Evolutionary conservation across 768 basidiomycete genomes (phyloP).

Genomic region (Phlebiopsis flavidoalba): DNA sequence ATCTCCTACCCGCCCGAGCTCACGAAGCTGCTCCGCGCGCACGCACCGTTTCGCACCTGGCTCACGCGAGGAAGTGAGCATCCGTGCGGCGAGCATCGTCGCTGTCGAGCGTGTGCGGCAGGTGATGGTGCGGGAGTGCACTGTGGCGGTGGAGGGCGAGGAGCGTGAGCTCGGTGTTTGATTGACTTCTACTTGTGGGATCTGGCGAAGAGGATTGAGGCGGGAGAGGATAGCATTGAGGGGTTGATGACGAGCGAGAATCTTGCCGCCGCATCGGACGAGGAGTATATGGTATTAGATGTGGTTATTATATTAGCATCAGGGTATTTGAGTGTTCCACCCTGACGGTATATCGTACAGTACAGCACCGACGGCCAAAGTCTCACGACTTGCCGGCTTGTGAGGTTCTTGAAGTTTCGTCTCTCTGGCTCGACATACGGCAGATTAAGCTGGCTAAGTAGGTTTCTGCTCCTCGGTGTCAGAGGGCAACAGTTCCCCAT

Average conservation of each 20-base stretch:
- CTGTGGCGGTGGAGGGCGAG: slow-evolving; percentile 29
- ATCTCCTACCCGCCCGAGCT: slow-evolving; percentile 66
- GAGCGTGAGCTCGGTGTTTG: slow-evolving; percentile 66
- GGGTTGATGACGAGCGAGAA: slow-evolving; percentile 46
- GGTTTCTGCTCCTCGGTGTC: slow-evolving; percentile 40
- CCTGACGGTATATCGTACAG: too few species aligned
- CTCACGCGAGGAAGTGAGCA: slow-evolving; percentile 65
- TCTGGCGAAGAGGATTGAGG: slow-evolving; percentile 70
- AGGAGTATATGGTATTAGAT: slow-evolving; percentile 82
- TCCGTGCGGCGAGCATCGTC: slow-evolving; percentile 76
- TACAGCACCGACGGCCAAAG: background rate
- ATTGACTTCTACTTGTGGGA: slow-evolving; percentile 95
- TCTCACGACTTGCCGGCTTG: background rate
- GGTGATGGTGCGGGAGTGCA: background rate
- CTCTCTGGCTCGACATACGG: slow-evolving; percentile 34
- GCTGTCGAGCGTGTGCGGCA: slow-evolving; percentile 71
- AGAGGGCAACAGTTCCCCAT: slow-evolving; percentile 43
- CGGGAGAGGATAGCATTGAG: slow-evolving; percentile 51
- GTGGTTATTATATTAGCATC: background rate
- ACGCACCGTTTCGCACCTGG: slow-evolving; percentile 47
- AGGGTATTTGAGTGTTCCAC: background rate
- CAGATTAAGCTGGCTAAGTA: slow-evolving; percentile 40
- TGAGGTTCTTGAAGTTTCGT: slow-evolving; percentile 29
- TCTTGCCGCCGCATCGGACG: slow-evolving; percentile 72
- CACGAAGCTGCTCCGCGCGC: slow-evolving; percentile 40